These are phyloP conservation scores for Dujonia santamariae DNA, from an alignment of 1,139 yeast genomes.

Conservation along the genomic window DNA sequence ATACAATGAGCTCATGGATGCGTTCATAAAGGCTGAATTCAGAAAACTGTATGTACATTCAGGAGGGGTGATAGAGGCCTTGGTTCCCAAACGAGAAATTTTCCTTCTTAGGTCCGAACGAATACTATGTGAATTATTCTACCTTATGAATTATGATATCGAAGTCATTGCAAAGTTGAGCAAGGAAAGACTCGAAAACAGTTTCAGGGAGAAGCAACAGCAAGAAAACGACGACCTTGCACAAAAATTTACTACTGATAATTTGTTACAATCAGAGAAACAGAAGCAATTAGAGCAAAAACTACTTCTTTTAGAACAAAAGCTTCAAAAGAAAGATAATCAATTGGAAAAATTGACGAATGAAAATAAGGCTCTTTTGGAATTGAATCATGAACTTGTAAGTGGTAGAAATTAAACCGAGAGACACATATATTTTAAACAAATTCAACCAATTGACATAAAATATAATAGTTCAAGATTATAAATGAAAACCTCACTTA, in stretches of 20 bases:
- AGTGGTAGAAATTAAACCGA: too few relatives aligned
- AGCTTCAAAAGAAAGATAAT: constrained; percentile 22
- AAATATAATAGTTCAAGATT: too few relatives aligned
- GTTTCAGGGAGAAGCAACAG: neutral
- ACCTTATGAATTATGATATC: constrained; percentile 20
- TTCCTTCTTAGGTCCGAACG: constrained; percentile 15
- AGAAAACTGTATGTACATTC: constrained; percentile 10
- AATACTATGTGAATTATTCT: constrained; percentile 24
- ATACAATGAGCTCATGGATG: constrained; percentile 17
- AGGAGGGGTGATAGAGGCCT: constrained; percentile 6
- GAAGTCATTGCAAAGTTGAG: constrained; percentile 25
- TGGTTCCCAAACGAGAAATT: constrained; percentile 14
- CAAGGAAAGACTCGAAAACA: constrained; percentile 21
- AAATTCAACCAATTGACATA: too few relatives aligned
- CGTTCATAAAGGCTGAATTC: constrained; percentile 11
- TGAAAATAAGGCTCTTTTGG: constrained; percentile 32
- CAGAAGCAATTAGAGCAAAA: constrained; percentile 16
- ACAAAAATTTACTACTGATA: neutral
- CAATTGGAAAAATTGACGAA: constrained; percentile 22
- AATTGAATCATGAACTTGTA: constrained; percentile 31
- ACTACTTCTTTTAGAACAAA: constrained; percentile 21
- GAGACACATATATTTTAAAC: too few relatives aligned
- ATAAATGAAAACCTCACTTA: too few relatives aligned
- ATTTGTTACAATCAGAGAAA: constrained; percentile 8
- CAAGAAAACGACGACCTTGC: neutral